Percentiles rank a stretch among this genome's conserved stretches.
phyloP scores from a whole-genome alignment of 805 yeast species.

The Myxozyma vanderwaltii region DNA sequence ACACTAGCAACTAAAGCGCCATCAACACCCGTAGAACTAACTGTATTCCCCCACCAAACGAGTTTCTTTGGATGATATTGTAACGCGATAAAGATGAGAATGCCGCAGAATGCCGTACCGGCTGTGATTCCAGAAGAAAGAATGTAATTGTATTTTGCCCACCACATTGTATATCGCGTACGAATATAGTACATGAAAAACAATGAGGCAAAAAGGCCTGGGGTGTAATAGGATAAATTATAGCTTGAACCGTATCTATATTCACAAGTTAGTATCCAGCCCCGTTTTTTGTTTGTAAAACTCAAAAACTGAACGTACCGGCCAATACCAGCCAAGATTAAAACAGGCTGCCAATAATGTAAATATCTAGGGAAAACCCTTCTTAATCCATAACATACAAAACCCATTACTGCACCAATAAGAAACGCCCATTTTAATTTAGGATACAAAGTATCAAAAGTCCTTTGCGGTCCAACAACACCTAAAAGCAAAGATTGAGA shows the following conservation, averaged over 20 bases:
- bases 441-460: slow-evolving; percentile 56
- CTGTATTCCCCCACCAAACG: slow-evolving; percentile 67
- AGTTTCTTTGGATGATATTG: slow-evolving; percentile 47
- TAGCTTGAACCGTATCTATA: slow-evolving; percentile 44
- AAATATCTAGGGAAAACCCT: slow-evolving; percentile 35
- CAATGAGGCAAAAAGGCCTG: slow-evolving; percentile 64
- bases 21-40: slow-evolving; percentile 18
- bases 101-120: slow-evolving; percentile 64
- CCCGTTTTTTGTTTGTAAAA: too few species aligned
- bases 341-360: slow-evolving; percentile 62
- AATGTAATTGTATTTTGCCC: slow-evolving; percentile 73
- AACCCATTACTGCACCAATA: slow-evolving; percentile 55
- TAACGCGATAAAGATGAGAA: slow-evolving; percentile 56
- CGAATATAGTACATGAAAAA: slow-evolving; percentile 60
- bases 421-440: slow-evolving; percentile 60
- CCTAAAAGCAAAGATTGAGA: slow-evolving; percentile 67
- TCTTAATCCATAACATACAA: slow-evolving; percentile 44
- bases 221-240: slow-evolving; percentile 73
- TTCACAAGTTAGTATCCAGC: too few species aligned
- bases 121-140: slow-evolving; percentile 66
- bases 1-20: slow-evolving; percentile 1
- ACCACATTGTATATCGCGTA: slow-evolving; percentile 61
- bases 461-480: slow-evolving; percentile 61
- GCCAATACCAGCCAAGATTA: slow-evolving; percentile 50
- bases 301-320: slow-evolving; percentile 20